These are phyloP conservation scores for Lentinula lateritia DNA, from an alignment of 768 basidiomycete genomes.

Conservation along the genomic window DNA sequence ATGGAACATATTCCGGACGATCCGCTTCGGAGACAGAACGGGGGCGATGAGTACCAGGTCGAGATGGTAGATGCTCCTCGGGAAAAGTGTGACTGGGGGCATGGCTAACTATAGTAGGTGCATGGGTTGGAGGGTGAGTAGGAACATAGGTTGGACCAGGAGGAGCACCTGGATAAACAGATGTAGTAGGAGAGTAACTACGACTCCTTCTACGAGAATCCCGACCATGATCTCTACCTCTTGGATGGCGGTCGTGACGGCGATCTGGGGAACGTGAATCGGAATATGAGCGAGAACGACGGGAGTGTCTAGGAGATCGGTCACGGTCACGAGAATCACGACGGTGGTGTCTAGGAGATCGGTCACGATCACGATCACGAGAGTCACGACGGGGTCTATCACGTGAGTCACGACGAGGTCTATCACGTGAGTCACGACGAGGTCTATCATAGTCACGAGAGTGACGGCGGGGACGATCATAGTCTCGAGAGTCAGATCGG, in stretches of 20 bases:
- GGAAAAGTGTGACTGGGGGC: not conserved
- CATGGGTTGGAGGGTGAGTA: conserved; percentile 21
- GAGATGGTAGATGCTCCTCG: not conserved
- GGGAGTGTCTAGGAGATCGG: not conserved
- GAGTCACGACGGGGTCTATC: not conserved
- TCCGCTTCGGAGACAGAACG: not conserved
- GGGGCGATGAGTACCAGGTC: not conserved
- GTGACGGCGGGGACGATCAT: conserved; percentile 1
- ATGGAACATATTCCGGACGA: not conserved
- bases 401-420: not conserved
- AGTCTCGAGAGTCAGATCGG: too few species aligned
- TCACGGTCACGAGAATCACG: conserved; percentile 18
- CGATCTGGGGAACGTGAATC: conserved; percentile 14
- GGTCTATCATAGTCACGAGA: conserved; percentile 2
- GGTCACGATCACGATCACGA: not conserved
- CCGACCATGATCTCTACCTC: not conserved
- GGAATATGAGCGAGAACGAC: conserved; percentile 10
- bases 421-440: not conserved
- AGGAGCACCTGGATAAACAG: conserved; percentile 10
- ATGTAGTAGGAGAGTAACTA: conserved; percentile 8
- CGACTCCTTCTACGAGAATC: not conserved
- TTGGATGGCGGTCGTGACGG: conserved; percentile 1
- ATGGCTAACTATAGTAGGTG: conserved; percentile 13
- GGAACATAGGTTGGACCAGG: conserved; percentile 1
- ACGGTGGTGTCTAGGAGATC: not conserved